Percentiles rank a stretch among this genome's conserved stretches.
phyloP scores from a whole-genome alignment of 441 rosid species.

The Brassica hybrid region DNA sequence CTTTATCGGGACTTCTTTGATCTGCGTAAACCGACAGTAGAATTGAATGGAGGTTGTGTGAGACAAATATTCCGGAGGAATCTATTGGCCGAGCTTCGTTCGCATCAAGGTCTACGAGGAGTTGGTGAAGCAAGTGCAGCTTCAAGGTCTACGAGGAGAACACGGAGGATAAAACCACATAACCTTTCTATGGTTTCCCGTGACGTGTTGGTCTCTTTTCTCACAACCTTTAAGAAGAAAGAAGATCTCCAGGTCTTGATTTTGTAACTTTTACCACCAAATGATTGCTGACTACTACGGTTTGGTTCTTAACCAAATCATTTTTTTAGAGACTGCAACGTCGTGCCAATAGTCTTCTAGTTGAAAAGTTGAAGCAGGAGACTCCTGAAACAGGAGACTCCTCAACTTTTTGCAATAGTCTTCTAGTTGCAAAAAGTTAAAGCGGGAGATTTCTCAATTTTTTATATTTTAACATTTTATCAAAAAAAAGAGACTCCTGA shows the following conservation, averaged over 20 bases:
- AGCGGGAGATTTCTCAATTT: no score
- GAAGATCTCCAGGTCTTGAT: constrained; percentile 52
- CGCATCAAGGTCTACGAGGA: no score
- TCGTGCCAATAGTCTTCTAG: constrained; percentile 45
- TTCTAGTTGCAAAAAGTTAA: no score
- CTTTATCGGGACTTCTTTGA: no score
- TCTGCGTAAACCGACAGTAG: no score
- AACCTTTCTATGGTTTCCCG: constrained; percentile 59
- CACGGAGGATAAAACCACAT: constrained; percentile 57
- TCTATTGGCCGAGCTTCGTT: no score
- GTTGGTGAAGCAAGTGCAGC: constrained; percentile 65
- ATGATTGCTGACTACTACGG: neutral
- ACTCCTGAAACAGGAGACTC: no score
- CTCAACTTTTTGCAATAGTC: no score
- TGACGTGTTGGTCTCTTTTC: constrained; percentile 58
- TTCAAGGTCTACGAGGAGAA: constrained; percentile 51
- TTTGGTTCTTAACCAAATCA: neutral
- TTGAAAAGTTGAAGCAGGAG: constrained; percentile 45
- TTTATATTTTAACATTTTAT: no score
- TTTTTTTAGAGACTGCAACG: constrained; percentile 42
- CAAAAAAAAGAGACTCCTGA: no score
- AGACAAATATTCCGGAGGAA: no score
- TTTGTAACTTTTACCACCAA: neutral
- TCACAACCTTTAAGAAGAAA: constrained; percentile 55
- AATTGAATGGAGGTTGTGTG: neutral